Base-by-base conservation (phyloP, 2,329 filamentous ascomycete species). In the Claviceps africana region DNA sequence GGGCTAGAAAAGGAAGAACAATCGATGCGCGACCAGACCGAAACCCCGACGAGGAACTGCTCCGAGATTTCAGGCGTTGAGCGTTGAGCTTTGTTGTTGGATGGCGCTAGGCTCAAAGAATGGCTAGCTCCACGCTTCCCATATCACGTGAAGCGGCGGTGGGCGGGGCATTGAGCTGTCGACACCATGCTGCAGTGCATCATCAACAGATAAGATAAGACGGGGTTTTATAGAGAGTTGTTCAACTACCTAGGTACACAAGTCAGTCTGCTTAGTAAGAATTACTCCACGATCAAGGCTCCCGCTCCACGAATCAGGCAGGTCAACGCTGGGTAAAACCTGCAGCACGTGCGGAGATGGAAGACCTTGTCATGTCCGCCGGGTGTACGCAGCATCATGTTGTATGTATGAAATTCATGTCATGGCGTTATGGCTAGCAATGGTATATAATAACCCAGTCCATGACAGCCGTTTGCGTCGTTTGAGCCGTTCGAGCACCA, bases 31-130 rank as follows among this genome's bases (percentile, higher is more conserved):
- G 15, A 45, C 42, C 52, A n/a, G n/a, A n/a, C n/a, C n/a, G n/a
- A n/a, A 44, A 50, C 42, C 48, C 9, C 40, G 40, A 22, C 21
- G 7, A 4, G 22, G 40, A 45, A 25, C 22, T 15, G 21, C 43
- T 69, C 64, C 67, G 66, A 70, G 69, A 68, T 70, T 71, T 66
- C 65, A 66, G 63, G 65, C 65, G 67, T 69, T 69, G 67, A 65
- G 67, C 61, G 64, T 68, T 67, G 65, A 67, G 66, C 62, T n/a
- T 66, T 60, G 58, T 60, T 68, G 67, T 70, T 70, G 68, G 62
- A 63, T 55, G n/a, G 54, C 53, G 52, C 66, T 69, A 70, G 55
- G 25, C 40, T 64, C 57, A 10, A 9, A 57, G 53, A 8, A 13
- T 56, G 55, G 13, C 53, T 68, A 64, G 65, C 51, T 46, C 8